These are phyloP conservation scores for Cordyceps cicadae DNA, from an alignment of 2,329 filamentous ascomycete genomes.

Conservation along the genomic window DNA sequence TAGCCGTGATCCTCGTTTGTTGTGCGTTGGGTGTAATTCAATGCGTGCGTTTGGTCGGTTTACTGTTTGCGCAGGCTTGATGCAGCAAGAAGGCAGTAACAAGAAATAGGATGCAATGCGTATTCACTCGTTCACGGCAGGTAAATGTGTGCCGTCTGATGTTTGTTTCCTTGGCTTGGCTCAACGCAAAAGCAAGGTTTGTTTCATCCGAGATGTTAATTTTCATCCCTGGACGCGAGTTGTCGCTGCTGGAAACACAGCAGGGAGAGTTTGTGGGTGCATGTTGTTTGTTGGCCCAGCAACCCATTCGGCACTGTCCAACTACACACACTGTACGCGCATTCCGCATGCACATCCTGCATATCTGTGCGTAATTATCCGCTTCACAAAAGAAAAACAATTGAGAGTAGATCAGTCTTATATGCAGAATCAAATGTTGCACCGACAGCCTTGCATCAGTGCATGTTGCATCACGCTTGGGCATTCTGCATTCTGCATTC, in stretches of 20 bases:
- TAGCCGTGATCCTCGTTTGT: background rate
- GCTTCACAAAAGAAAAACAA: background rate
- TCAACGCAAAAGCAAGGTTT: background rate
- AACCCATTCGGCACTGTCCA: background rate
- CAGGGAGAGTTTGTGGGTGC: background rate
- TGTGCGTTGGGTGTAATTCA: background rate
- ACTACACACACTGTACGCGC: background rate
- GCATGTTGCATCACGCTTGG: background rate
- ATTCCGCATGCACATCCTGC: background rate
- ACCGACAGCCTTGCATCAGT: background rate
- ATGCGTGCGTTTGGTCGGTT: background rate
- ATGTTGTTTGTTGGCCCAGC: conserved; percentile 9
- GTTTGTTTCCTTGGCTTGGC: background rate
- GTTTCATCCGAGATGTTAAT: background rate
- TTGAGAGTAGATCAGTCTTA: background rate
- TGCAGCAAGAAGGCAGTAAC: background rate
- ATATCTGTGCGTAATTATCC: background rate
- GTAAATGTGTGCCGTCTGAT: background rate
- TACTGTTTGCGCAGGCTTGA: background rate
- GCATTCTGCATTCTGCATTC: background rate
- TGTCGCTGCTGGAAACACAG: background rate
- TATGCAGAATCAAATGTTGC: background rate
- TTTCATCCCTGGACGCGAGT: background rate
- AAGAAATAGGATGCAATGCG: background rate
- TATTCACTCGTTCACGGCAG: background rate